Evolutionary conservation across 2,329 filamentous ascomycete species (phyloP), one percentile per base, ranked within the genome.

Genomic region (Aspergillus tubingensis): DNA sequence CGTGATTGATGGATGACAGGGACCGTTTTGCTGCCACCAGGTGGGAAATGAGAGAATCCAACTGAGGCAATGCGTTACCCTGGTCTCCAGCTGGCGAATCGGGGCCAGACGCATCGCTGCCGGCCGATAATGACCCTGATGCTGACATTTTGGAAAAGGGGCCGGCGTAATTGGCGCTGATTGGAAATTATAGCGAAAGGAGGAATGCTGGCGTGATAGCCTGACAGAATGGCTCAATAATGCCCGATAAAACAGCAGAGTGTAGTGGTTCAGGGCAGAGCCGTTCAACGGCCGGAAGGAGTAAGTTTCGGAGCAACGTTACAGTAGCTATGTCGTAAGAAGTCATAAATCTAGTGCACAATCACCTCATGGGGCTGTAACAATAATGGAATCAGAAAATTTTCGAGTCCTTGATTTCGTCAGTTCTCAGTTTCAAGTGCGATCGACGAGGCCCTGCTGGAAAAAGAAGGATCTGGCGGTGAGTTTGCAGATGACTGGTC

Each of bases 1-100:
- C 91, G 62, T 91, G 88, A 44, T 83, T 86, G 74, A 96, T 92
- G 10, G 92, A 92, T 15, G 90, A 91, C 4, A 98, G 84, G 1
- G 93, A 93, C 48, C 91, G 87, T 74, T 97, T 97, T 8, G 94
- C 91, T 30, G 90, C 88, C 43, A 97, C 86, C 38, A 97, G 88
- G 77, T 96, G 88, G 56, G 87, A 85, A 58, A 97, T 91, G 47
- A 98, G 86, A 23, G 86, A 87, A 68, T 96, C 91, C 70, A 96
- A 85, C 23, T 72, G 70, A 38, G 73, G 74, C 56, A 72, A 67
- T 13, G 65, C 57, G 13, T 65, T 65, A 39, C 67, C 56, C 21
- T 67, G 64, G 47, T 52, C 47, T n/a, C 60, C 52, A 8, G 62
- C 54, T 8, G 60, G 63, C 30, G 62, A 62, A 30, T 54, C 61